Base-by-base conservation (phyloP, 2,329 filamentous ascomycete species). In the Zopfia rhizophila region DNA sequence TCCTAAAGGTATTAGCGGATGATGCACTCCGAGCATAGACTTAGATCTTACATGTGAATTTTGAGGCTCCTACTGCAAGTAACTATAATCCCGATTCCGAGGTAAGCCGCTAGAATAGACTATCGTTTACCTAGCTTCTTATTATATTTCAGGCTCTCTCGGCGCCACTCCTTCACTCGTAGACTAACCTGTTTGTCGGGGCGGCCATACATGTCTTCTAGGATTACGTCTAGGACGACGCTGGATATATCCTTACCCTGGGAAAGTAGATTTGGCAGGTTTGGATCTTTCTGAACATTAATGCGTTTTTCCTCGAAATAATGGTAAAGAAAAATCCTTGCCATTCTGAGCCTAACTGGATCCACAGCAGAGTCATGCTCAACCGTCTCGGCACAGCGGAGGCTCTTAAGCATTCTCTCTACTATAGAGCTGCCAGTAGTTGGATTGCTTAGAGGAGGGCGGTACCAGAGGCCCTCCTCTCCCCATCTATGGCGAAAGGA, bases 281-380 rank as follows among this genome's bases (percentile, higher is more conserved):
- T 47, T 36, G 31, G 13, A 41, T 41, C 12, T 18, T 47, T 41
- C 17, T 31, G 6, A 30, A 47, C 7, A 36, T 47, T 11, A 30
- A 41, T 40, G 38, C 44, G 31, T 30, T 47, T 47, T 30, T 41
- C 21, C 37, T 47, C 36, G 7, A 47, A 30, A 47, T 47, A 47
- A 22, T 47, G 23, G 31, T 47, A 47, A 30, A 47, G 29, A 37
- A 47, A 24, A 30, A 41, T 19, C 28, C 28, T 47, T 16, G 28
- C 36, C 21, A 37, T 30, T 41, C 30, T 28, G 16, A 47, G 44
- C 37, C 37, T 40, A 41, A 47, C 19, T 16, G 23, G 37, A 41
- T 41, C 37, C 22, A 41, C 14, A 40, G 24, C 23, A 41, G 5
- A 36, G 37, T 41, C 22, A 47, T 38, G 25, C 24, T 38, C 25